phyloP scores from a whole-genome alignment of 805 yeast species.

The Jamesozyma jinghongensis region DNA sequence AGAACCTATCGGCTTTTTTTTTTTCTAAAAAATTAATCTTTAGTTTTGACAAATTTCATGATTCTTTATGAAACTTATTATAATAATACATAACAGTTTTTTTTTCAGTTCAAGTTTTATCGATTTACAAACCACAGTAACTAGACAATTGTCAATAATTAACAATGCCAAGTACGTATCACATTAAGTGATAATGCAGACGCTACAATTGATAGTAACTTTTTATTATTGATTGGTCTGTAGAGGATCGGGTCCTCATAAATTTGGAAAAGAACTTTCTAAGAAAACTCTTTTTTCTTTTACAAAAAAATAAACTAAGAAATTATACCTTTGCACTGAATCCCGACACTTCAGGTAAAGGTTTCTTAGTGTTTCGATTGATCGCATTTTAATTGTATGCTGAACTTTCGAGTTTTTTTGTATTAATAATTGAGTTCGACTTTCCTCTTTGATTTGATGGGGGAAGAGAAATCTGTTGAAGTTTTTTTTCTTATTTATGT shows the following conservation, averaged over 20 bases:
- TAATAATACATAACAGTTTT: too few relatives aligned
- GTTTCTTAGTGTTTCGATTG: neutral
- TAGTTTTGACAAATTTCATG: too few relatives aligned
- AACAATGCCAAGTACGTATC: constrained; percentile 18
- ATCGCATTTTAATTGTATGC: neutral
- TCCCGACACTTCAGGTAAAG: constrained; percentile 76
- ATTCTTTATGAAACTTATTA: too few relatives aligned
- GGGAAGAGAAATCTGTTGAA: neutral
- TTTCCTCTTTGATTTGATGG: too few relatives aligned
- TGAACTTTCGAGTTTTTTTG: too few relatives aligned
- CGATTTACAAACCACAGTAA: too few relatives aligned
- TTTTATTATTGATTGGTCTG: constrained; percentile 1
- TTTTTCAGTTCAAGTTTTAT: too few relatives aligned
- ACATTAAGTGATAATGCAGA: constrained; percentile 5
- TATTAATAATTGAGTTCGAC: too few relatives aligned
- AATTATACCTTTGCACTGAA: constrained; percentile 50
- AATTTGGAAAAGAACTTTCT: neutral
- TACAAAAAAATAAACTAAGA: too few relatives aligned
- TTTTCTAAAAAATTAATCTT: too few relatives aligned
- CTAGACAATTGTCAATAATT: too few relatives aligned
- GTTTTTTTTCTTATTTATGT: constrained; percentile 1
- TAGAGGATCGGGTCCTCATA: constrained; percentile 67
- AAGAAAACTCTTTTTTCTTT: neutral
- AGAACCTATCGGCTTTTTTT: too few relatives aligned
- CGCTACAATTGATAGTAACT: neutral